Evolutionary conservation across 2,329 filamentous ascomycete genomes (phyloP).

Genomic region (Chaetomium sp.): DNA sequence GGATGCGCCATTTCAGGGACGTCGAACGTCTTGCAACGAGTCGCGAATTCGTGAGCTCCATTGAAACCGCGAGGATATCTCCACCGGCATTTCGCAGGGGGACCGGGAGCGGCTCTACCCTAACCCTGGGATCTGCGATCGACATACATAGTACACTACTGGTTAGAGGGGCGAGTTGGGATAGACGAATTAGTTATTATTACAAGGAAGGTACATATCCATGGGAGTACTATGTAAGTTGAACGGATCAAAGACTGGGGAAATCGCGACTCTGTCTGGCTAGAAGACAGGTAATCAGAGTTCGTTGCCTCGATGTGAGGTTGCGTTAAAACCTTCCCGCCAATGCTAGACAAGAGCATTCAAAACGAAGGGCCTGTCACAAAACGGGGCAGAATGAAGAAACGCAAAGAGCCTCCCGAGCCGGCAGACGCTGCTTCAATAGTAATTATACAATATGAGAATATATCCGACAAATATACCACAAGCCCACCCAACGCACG

Average conservation of each 20-base stretch:
- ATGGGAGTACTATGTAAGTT: too few relatives aligned
- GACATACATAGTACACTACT: background rate
- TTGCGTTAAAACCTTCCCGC: too few relatives aligned
- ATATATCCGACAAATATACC: conserved; percentile 28
- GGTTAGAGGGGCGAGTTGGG: background rate
- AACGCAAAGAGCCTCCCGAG: background rate
- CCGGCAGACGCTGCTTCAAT: conserved; percentile 16
- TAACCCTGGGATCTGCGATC: background rate
- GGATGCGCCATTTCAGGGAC: conserved; percentile 19
- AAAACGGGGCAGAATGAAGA: background rate
- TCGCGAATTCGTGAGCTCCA: conserved; percentile 6
- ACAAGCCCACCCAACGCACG: conserved; percentile 22
- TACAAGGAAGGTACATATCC: too few relatives aligned
- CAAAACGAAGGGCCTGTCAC: background rate
- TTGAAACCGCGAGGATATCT: background rate
- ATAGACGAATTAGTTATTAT: too few relatives aligned
- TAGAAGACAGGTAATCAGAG: too few relatives aligned
- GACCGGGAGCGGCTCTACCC: background rate
- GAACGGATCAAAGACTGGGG: too few relatives aligned
- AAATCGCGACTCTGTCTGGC: too few relatives aligned
- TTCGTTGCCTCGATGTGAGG: too few relatives aligned
- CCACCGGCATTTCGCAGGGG: background rate
- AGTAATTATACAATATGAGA: conserved; percentile 35
- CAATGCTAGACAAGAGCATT: too few relatives aligned
- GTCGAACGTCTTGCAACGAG: conserved; percentile 4